Conservation (phyloP, 345 rosid genomes). For the Raphanus sativus region DNA sequence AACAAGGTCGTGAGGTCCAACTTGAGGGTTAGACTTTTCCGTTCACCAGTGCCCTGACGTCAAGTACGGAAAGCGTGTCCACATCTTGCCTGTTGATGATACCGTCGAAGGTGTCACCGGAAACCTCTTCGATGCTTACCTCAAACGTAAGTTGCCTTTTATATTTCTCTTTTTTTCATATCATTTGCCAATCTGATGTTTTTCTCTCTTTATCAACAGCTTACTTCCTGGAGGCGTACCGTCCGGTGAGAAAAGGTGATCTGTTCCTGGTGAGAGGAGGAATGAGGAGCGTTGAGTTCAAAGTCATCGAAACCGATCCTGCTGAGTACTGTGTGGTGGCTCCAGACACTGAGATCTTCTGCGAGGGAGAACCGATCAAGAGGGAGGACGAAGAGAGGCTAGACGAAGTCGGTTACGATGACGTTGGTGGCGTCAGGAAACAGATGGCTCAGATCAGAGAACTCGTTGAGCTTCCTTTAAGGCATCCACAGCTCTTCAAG, state of each 20-base stretch:
- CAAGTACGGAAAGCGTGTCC: conserved; percentile 91
- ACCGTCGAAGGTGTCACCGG: conserved; percentile 91
- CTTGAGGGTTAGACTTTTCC: conserved; percentile 83
- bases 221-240: conserved; percentile 90
- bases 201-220: conserved; percentile 47
- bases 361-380: conserved; percentile 94
- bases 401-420: conserved; percentile 95
- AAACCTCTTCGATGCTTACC: conserved; percentile 88
- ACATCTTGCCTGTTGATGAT: conserved; percentile 89
- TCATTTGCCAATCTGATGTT: too few species aligned
- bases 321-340: conserved; percentile 91
- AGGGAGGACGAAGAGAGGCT: conserved; percentile 92
- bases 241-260: conserved; percentile 97
- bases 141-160: conserved; percentile 55
- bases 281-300: conserved; percentile 94
- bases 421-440: conserved; percentile 98
- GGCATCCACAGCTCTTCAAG: conserved; percentile 94
- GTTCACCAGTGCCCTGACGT: conserved; percentile 92
- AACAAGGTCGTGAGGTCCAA: conserved; percentile 84
- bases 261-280: conserved; percentile 95
- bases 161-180: too few species aligned
- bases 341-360: conserved; percentile 94
- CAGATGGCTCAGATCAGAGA: conserved; percentile 99
- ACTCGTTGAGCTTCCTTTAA: conserved; percentile 84
- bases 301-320: conserved; percentile 89